phyloP scores from a whole-genome alignment of 306 rosid species.

The Vigna unguiculata region DNA sequence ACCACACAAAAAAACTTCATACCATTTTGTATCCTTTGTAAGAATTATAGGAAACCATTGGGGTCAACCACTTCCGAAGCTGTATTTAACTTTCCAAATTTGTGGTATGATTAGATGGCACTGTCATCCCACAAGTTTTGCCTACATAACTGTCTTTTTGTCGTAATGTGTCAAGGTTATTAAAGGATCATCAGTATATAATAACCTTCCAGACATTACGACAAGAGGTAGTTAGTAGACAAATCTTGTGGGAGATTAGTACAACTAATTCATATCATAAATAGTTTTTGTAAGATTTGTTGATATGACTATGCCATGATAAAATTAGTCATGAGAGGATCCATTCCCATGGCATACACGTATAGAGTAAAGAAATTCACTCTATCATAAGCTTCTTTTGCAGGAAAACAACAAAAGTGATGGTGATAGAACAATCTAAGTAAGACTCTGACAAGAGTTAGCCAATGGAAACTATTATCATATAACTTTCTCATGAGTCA shows the following conservation, averaged over 20 bases:
- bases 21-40: slow-evolving; percentile 5
- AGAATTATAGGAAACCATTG: slow-evolving; percentile 2
- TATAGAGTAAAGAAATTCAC: slow-evolving; percentile 9
- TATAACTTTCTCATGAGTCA: background rate
- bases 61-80: background rate
- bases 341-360: background rate
- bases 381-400: background rate
- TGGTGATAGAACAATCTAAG: slow-evolving; percentile 16
- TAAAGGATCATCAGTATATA: background rate
- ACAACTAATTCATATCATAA: too few species aligned
- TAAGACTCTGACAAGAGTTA: background rate
- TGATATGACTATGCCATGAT: background rate
- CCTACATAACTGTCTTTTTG: background rate
- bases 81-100: background rate
- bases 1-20: slow-evolving; percentile 19
- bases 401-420: slow-evolving; percentile 20
- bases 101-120: slow-evolving; percentile 11
- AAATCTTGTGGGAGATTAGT: too few species aligned
- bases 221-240: background rate
- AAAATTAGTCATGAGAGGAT: background rate
- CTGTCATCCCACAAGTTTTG: background rate
- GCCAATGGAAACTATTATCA: slow-evolving; percentile 1
- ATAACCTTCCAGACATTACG: too few species aligned
- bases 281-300: too few species aligned
- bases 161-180: background rate